Base-by-base conservation (phyloP, 2,329 filamentous ascomycete species). In the Chalaropsis ovoidea region DNA sequence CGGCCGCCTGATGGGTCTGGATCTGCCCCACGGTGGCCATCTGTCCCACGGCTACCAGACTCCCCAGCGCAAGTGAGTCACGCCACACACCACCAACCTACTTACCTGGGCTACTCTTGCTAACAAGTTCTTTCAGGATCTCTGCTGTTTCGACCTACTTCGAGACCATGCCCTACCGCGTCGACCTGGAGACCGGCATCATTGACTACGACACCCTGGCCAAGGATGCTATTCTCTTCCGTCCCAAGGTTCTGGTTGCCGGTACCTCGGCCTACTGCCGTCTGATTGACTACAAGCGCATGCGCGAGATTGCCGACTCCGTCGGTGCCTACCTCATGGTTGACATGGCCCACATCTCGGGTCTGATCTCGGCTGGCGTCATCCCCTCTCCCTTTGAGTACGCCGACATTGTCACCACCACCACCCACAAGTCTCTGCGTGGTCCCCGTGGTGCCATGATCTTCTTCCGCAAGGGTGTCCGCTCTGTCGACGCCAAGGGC, bases 381-480 rank as follows among this genome's bases (percentile, higher is more conserved):
- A 94, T 97, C 74, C 90, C 92, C 69, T 92, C 90, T 61, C 94
- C 94, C 56, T 99, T 99, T 80, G 81, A 85, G 69, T 81, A 95
- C 76, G 93, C 94, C 70, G 94, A 99, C 75, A 88, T 99, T 67
- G 94, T 99, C 72, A 99, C 94, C 69, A 99, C 94, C 69, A 99
- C 94, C 69, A 99, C 94, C 60, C 94, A 99, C 86, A 99, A 99
- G 84, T 96, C 92, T 65, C 88, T 99, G 71, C 91, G 94, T 78
- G 94, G 94, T 68, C 94, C 94, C 68, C 90, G 94, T 76, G 94
- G 94, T 74, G 94, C 94, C 75, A 99, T 99, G 94, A 99, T 99
- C 80, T 99, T 99, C 85, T 99, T 92, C 86, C 90, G 94, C 78
- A 96, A 95, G 82, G 94, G 94, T 69, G 87, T 96, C 68, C 89